A percentile compares a stretch with the other conserved stretches of the same genome.
Conservation (phyloP, 2,329 filamentous ascomycete genomes). For the Aspergillus proliferans region DNA sequence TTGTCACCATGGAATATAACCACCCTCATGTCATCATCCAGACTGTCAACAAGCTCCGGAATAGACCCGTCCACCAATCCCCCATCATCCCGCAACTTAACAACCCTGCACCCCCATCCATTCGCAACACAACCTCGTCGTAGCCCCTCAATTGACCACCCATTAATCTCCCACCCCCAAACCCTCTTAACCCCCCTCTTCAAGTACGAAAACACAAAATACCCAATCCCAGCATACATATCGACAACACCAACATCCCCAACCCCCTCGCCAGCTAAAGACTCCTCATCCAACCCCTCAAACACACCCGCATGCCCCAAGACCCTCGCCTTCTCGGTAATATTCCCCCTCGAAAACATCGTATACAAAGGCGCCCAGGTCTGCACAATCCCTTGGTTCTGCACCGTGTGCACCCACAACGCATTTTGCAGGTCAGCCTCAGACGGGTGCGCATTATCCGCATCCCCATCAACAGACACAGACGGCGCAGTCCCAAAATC, state of each 20-base stretch:
- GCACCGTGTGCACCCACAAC: constrained; percentile 72
- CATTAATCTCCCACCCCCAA: constrained; percentile 85
- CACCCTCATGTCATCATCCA: constrained; percentile 48
- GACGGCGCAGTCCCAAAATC: constrained; percentile 57
- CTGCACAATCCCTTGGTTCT: constrained; percentile 72
- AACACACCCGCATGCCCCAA: constrained; percentile 42
- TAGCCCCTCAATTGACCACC: constrained; percentile 78
- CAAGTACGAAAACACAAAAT: constrained; percentile 83
- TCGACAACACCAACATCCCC: constrained; percentile 53
- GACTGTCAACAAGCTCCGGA: constrained; percentile 26
- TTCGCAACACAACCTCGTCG: constrained; percentile 66
- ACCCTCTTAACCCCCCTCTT: constrained; percentile 62
- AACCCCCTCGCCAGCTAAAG: constrained; percentile 16
- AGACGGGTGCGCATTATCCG: constrained; percentile 24
- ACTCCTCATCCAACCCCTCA: constrained; percentile 25
- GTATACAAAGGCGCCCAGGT: constrained; percentile 84
- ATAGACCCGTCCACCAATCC: constrained; percentile 10
- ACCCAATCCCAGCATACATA: constrained; percentile 87
- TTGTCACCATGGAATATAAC: constrained; percentile 68
- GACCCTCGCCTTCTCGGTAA: constrained; percentile 78
- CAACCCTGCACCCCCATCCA: constrained; percentile 56
- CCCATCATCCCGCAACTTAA: constrained; percentile 39
- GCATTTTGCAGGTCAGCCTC: constrained; percentile 56
- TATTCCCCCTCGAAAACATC: constrained; percentile 90
- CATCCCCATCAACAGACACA: constrained; percentile 5